Base-by-base conservation (phyloP, 768 basidiomycete genomes). In the Suillus brevipes region DNA sequence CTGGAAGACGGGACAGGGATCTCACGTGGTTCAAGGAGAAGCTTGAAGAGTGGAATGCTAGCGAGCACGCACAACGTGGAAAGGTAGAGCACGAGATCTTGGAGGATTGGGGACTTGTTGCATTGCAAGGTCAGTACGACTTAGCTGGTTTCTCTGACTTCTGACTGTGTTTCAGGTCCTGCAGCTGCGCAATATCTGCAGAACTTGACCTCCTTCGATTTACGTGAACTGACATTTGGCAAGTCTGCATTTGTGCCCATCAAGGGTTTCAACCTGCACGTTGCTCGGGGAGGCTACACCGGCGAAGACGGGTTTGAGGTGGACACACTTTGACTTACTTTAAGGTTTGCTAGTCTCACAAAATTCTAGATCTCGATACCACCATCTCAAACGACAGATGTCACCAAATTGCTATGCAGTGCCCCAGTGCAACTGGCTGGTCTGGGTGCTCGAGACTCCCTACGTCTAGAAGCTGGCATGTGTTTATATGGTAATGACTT, bases 241-340 rank as follows among this genome's bases (percentile, higher is more conserved):
- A 89, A 86, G 66, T 90, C 92, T 23, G 89, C 91, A 0, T 94
- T 87, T 73, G 84, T 94, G 10, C 87, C 90, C 1, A 83, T 97
- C 49, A 89, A 89, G 65, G 75, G 76, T 23, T 72, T 79, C 64
- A 72, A 76, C 4, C 84, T 93, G 42, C 95, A 99, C 73, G 87
- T 99, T 37, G 92, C 95, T 9, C 88, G 97, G 18, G 94, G 95
- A 36, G 97, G 97, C 6, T 99, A 99, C 78, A 99, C 97, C 0
- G 97, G 97, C 13, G 97, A 99, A 78, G 97, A 99, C 76, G 97
- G 97, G 0, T 99, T 99, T 69, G 97, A 99, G 84, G 95, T 89
- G 31, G 64, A 79, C 66, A 67, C 67, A 60, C 2, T 38, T 25
- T 65, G 34, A 28, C 50, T 42, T n/a, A 6, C 36, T 50, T 57